Conservation (phyloP, 2,329 filamentous ascomycete genomes). For the Aspergillus arachidicola region DNA sequence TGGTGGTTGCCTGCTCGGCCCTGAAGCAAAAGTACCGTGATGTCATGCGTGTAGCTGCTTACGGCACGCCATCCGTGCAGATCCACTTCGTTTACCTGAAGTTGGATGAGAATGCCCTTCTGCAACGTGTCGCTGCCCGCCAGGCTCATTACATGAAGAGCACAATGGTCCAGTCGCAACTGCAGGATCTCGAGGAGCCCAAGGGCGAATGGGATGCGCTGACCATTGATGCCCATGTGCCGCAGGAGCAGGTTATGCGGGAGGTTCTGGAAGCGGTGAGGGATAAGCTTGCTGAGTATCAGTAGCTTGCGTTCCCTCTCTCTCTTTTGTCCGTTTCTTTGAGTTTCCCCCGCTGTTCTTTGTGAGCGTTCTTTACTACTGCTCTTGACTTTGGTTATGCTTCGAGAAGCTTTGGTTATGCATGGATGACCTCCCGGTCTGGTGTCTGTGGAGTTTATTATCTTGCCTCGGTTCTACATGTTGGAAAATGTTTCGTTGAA, state of each 20-base stretch:
- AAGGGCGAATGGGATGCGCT: conserved; percentile 73
- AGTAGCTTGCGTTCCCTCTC: conserved; percentile 13
- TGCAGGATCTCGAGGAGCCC: conserved; percentile 84
- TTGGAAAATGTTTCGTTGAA: neutral
- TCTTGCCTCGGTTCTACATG: neutral
- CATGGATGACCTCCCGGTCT: conserved; percentile 7
- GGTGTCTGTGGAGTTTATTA: conserved; percentile 10
- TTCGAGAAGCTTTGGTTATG: neutral
- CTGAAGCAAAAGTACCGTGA: conserved; percentile 97
- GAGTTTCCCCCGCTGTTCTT: neutral
- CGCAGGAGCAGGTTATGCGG: conserved; percentile 59
- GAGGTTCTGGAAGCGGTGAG: conserved; percentile 62
- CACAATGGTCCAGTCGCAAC: conserved; percentile 91
- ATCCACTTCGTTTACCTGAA: conserved; percentile 93
- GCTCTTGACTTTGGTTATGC: neutral
- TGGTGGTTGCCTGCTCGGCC: conserved; percentile 95
- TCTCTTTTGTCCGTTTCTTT: neutral
- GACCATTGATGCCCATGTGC: conserved; percentile 63
- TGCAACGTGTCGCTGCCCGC: conserved; percentile 73
- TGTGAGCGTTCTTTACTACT: neutral
- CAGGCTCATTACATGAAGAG: conserved; percentile 94
- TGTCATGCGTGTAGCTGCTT: conserved; percentile 78
- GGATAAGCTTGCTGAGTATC: conserved; percentile 54
- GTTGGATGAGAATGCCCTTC: conserved; percentile 72
- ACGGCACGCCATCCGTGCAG: conserved; percentile 70